phyloP scores from a whole-genome alignment of 805 yeast species.

The Metschnikowia noctiluminum region DNA sequence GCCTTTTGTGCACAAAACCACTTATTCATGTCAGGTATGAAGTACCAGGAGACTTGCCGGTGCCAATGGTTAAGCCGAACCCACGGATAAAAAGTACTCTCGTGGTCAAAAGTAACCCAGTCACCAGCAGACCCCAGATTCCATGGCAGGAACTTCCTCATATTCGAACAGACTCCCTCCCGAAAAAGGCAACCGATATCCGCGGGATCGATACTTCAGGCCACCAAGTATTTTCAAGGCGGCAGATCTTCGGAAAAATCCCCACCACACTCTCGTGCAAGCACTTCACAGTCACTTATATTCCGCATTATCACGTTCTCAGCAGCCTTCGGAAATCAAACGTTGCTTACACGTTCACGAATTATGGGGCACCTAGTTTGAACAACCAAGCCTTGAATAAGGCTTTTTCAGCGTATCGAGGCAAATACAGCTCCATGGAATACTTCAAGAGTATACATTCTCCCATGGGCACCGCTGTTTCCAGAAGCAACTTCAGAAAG shows the following conservation, averaged over 20 bases:
- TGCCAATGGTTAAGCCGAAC: conserved; percentile 1
- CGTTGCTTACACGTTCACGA: conserved; percentile 34
- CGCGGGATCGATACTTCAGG: conserved; percentile 30
- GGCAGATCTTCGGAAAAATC: conserved; percentile 8
- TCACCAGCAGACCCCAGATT: conserved; percentile 1
- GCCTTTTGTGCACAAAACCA: conserved; percentile 1
- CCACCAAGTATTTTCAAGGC: conserved; percentile 14
- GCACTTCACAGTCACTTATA: conserved; percentile 27
- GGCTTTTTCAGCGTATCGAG: conserved; percentile 24
- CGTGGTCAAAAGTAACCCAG: neutral
- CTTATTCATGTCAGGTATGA: neutral
- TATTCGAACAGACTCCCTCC: conserved; percentile 18
- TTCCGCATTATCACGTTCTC: conserved; percentile 28
- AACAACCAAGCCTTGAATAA: conserved; percentile 26
- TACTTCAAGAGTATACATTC: conserved; percentile 24
- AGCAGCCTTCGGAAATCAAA: conserved; percentile 35
- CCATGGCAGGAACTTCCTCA: conserved; percentile 15
- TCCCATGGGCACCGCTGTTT: conserved; percentile 35
- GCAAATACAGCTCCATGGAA: conserved; percentile 21
- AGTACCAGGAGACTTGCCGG: neutral
- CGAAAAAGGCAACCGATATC: conserved; percentile 31
- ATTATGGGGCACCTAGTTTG: conserved; percentile 25
- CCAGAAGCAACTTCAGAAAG: conserved; percentile 26
- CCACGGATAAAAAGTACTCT: conserved; percentile 2
- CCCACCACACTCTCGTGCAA: conserved; percentile 19